These are phyloP conservation scores for Talaromyces sp. DNA, from an alignment of 2,329 filamentous ascomycete genomes.

Conservation along the genomic window DNA sequence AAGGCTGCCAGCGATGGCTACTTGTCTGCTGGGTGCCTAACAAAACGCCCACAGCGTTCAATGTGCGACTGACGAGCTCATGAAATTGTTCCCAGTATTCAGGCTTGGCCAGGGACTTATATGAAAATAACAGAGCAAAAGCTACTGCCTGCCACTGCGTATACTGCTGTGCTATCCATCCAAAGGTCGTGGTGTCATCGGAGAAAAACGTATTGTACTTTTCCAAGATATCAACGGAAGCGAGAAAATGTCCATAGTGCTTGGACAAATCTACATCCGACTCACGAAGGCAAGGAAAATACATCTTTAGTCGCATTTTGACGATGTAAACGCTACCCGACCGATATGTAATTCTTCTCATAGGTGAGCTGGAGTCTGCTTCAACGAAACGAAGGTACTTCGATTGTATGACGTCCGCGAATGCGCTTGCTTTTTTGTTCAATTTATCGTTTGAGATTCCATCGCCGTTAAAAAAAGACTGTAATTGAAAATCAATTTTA, in stretches of 20 bases:
- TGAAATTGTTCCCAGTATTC: background rate
- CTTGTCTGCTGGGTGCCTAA: background rate
- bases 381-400: constrained; percentile 2
- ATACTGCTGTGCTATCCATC: constrained; percentile 1
- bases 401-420: background rate
- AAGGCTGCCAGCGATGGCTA: background rate
- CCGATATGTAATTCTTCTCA: background rate
- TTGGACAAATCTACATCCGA: background rate
- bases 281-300: background rate
- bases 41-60: background rate
- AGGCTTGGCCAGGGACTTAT: background rate
- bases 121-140: background rate
- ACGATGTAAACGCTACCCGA: background rate
- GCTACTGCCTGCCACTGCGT: constrained; percentile 7
- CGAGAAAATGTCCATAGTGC: background rate
- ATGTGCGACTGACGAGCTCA: background rate
- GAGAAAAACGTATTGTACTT: background rate
- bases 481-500: background rate
- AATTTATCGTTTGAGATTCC: background rate
- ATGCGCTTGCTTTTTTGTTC: background rate
- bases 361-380: background rate
- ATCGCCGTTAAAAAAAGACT: background rate
- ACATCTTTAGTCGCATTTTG: background rate
- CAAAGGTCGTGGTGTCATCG: background rate
- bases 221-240: constrained; percentile 3